Conservation (phyloP, 2,329 filamentous ascomycete species). For the Alternaria sp. region DNA sequence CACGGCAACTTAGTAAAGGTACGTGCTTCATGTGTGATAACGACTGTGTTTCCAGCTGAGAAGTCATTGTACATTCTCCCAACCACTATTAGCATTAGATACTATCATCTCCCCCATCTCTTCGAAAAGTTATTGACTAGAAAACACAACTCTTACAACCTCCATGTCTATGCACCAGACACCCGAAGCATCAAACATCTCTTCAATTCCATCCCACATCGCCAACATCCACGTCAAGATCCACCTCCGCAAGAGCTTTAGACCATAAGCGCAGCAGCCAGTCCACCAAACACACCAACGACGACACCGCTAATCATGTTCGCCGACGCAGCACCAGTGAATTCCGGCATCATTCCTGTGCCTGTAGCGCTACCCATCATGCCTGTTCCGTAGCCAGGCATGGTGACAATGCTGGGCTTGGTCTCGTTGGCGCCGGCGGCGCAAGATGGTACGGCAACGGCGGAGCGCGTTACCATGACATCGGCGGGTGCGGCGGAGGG, state of each 20-base stretch:
- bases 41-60: not conserved
- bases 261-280: not conserved
- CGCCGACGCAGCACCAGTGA: not conserved
- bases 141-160: not conserved
- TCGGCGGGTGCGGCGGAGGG: constrained; percentile 20
- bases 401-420: constrained; percentile 22
- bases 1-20: not conserved
- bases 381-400: constrained; percentile 12
- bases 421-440: constrained; percentile 24
- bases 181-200: not conserved
- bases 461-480: constrained; percentile 25
- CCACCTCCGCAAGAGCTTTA: not conserved
- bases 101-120: not conserved
- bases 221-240: not conserved
- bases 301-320: not conserved
- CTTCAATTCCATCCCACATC: not conserved
- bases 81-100: not conserved
- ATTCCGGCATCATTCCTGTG: not conserved
- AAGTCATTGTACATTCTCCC: not conserved
- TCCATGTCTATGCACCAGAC: not conserved
- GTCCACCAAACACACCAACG: not conserved
- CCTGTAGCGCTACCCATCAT: not conserved
- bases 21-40: not conserved
- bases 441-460: constrained; percentile 18
- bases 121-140: not conserved